Evolutionary conservation across 2,329 filamentous ascomycete species (phyloP).

Genomic region (Helminthosporium solani): DNA sequence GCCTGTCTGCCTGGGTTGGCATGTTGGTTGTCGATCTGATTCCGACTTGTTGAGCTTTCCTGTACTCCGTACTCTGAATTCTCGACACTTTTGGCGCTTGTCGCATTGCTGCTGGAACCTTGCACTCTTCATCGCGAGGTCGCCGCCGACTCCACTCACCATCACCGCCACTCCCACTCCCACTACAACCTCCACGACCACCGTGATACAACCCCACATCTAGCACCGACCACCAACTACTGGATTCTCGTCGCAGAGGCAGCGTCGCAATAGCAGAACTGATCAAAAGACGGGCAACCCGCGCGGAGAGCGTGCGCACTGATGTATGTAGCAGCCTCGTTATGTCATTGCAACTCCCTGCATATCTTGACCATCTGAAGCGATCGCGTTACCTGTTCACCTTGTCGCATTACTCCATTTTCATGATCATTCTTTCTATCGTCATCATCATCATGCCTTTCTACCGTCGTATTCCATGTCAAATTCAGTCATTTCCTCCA

Average conservation of each 20-base stretch:
- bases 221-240: conserved; percentile 8
- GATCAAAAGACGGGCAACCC: conserved; percentile 8
- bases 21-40: too few relatives aligned
- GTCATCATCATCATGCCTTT: conserved; percentile 1
- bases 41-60: conserved; percentile 15
- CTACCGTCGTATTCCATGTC: background rate
- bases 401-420: too few relatives aligned
- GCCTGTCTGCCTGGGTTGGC: too few relatives aligned
- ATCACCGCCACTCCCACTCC: too few relatives aligned
- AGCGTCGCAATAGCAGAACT: conserved; percentile 23
- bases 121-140: conserved; percentile 22
- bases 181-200: too few relatives aligned
- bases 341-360: conserved; percentile 17
- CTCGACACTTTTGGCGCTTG: conserved; percentile 20
- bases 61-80: too few relatives aligned
- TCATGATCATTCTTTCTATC: conserved; percentile 4
- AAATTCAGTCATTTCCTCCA: conserved; percentile 9
- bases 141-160: too few relatives aligned
- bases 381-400: conserved; percentile 8
- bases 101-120: conserved; percentile 17
- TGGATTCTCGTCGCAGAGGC: too few relatives aligned
- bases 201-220: conserved; percentile 18
- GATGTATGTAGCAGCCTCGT: conserved; percentile 38
- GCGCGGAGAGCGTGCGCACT: conserved; percentile 26
- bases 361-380: conserved; percentile 8